These are phyloP conservation scores for Alternaria sp. DNA, from an alignment of 2,329 filamentous ascomycete genomes.

Conservation along the genomic window DNA sequence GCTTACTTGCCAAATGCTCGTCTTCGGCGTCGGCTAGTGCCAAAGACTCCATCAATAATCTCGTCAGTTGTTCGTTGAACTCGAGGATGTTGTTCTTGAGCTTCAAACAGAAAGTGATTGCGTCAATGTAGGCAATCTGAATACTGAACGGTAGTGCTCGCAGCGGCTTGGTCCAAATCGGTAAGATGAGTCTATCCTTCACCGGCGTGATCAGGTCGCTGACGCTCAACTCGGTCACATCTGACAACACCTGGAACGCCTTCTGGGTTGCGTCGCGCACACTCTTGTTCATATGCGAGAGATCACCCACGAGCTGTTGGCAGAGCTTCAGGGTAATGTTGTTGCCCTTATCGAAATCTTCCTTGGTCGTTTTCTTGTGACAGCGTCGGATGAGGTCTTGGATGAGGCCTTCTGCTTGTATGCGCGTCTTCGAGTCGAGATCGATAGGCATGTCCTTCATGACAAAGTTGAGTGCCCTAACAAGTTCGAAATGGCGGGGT, in stretches of 20 bases:
- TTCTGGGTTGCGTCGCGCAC: slow-evolving; percentile 86
- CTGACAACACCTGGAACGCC: slow-evolving; percentile 80
- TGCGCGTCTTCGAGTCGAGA: slow-evolving; percentile 85
- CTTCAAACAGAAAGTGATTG: slow-evolving; percentile 92
- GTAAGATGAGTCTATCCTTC: slow-evolving; percentile 85
- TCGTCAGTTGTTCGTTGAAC: slow-evolving; percentile 90
- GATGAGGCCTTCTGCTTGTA: slow-evolving; percentile 81
- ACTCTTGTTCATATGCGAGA: slow-evolving; percentile 95
- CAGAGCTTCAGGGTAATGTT: slow-evolving; percentile 78
- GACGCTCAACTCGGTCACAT: slow-evolving; percentile 77
- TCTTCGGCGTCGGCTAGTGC: slow-evolving; percentile 94
- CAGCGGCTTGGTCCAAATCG: slow-evolving; percentile 94
- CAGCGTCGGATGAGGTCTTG: slow-evolving; percentile 79
- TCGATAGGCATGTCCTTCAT: slow-evolving; percentile 98
- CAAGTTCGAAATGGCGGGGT: slow-evolving; percentile 83
- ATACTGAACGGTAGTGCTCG: slow-evolving; percentile 90
- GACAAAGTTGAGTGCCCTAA: slow-evolving; percentile 91
- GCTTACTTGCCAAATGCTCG: slow-evolving; percentile 83
- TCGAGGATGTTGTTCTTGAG: slow-evolving; percentile 87
- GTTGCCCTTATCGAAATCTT: slow-evolving; percentile 73
- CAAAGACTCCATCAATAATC: slow-evolving; percentile 89
- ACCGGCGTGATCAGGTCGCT: slow-evolving; percentile 89
- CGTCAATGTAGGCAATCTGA: slow-evolving; percentile 98
- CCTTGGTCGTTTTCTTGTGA: slow-evolving; percentile 78
- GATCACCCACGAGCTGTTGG: slow-evolving; percentile 82